Conservation (phyloP, 768 basidiomycete genomes). For the Naganishia friedmannii region DNA sequence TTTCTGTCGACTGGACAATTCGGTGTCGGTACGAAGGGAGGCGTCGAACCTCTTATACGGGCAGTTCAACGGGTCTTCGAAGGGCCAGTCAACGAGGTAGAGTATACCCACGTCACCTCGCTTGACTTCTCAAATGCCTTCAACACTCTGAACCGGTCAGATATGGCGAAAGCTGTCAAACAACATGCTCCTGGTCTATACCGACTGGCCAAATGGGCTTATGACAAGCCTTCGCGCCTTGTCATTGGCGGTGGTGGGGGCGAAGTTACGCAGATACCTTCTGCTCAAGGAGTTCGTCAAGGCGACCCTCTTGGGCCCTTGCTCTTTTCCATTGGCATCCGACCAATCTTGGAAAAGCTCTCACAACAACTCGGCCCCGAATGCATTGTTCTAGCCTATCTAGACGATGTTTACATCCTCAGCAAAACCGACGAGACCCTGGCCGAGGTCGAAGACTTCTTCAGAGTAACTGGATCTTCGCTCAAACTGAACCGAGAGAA, state of each 20-base stretch:
- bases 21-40: too few species aligned
- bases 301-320: constrained; percentile 37
- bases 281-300: constrained; percentile 37
- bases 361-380: constrained; percentile 24
- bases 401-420: too few species aligned
- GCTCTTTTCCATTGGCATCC: too few species aligned
- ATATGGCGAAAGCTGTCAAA: constrained; percentile 14
- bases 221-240: constrained; percentile 12
- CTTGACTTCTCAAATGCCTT: constrained; percentile 42
- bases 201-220: constrained; percentile 26
- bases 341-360: constrained; percentile 27
- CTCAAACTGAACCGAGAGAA: constrained; percentile 29
- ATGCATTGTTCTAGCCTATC: constrained; percentile 28
- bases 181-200: constrained; percentile 34
- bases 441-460: too few species aligned
- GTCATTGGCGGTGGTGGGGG: not conserved
- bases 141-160: constrained; percentile 25
- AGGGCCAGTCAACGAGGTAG: constrained; percentile 5
- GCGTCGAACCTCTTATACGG: too few species aligned
- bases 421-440: too few species aligned
- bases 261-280: not conserved
- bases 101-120: constrained; percentile 26
- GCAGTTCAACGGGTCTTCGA: too few species aligned
- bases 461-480: not conserved
- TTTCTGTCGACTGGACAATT: too few species aligned